Base-by-base conservation (phyloP, 352 stramenopile species). In the Phytophthora pseudosyringae region DNA sequence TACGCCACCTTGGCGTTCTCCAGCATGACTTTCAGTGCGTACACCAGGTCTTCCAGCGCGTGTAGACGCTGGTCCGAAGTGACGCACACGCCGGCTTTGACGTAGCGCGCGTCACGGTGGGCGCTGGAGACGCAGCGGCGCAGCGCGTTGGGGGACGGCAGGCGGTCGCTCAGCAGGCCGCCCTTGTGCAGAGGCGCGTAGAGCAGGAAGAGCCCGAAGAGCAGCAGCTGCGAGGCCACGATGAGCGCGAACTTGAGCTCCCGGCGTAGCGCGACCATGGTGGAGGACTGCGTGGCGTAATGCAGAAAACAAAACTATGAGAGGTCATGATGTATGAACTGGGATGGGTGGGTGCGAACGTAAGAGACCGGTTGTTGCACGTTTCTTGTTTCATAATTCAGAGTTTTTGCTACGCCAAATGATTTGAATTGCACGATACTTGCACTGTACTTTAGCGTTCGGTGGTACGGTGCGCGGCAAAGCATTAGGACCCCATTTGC, bases 101-200 rank as follows among this genome's bases (percentile, higher is more conserved):
- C 73, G 29, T 79, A 87, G 4, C 73, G 76, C 38, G 16, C 4
- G 48, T 87, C 75, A 26, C 78, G 78, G 28, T 77, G 57, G 0
- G 52, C 45, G 18, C 59, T 69, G 21, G 71, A 71, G 35, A 85
- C 62, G 32, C 78, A 87, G 53, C 63, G 64, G 38, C 71, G 75
- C 21, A 74, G 35, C 28, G 67, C 59, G 7, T 71, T 69, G n/a
- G 71, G 64, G 35, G 54, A 60, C 47, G 54, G 53, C 11, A 71
- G 32, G 13, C 44, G 38, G 25, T 62, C 47, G 10, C 59, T 53
- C 10, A 73, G 29, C 26, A 65, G 26, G 1, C 52, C 40, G n/a
- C 29, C 65, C 13, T 75, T 52, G 15, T 49, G 15, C 2, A 53
- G 38, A 38, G 70, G 61, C 16, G 53, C 52, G 44, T 79, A 78